Evolutionary conservation across 108 stramenopile species (phyloP), one percentile per base, ranked within the genome.

Genomic region (Seminavis robusta): DNA sequence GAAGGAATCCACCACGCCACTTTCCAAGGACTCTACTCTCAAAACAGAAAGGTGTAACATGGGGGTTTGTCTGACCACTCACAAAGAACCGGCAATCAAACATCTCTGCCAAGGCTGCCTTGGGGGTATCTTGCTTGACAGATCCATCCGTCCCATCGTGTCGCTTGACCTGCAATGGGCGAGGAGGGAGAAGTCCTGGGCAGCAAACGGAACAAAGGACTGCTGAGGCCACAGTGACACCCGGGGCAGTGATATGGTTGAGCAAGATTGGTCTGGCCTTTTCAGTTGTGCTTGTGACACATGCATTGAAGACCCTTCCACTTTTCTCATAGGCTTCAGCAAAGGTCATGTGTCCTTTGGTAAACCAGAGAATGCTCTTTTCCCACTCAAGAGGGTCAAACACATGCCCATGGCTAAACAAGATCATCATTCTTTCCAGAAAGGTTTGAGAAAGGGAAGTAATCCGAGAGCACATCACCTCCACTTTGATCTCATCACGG

Each of bases 81-180:
- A 96, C 45, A 65, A 93, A 92, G 50, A 94, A 94, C 26, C 86
- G 85, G 49, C 91, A 88, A 77, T 94, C 94, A 43, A 96, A 74
- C 46, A 92, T 79, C 63, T 90, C 88, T 37, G 77, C 68, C 34
- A 92, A 60, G 27, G 82, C 86, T 23, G 71, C 59, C 26, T 77
- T 75, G 20, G 92, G 94, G 27, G 90, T 81, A 80, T 92, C 91
- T 33, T 63, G 63, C 10, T 87, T 89, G 45, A 93, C 75, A 56
- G 69, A 73, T 7, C 91, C 94, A 74, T 94, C 94, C 60, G n/a
- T n/a, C n/a, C n/a, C n/a, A n/a, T n/a, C n/a, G n/a, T n/a, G n/a
- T n/a, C 77, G 61, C 38, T 63, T 77, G 17, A 46, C 52, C 49
- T 69, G 71, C 29, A 63, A 16, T 11, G 58, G n/a, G n/a, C n/a